Conservation (phyloP, 257 asterid genomes). For the Forsythia viridissima region DNA sequence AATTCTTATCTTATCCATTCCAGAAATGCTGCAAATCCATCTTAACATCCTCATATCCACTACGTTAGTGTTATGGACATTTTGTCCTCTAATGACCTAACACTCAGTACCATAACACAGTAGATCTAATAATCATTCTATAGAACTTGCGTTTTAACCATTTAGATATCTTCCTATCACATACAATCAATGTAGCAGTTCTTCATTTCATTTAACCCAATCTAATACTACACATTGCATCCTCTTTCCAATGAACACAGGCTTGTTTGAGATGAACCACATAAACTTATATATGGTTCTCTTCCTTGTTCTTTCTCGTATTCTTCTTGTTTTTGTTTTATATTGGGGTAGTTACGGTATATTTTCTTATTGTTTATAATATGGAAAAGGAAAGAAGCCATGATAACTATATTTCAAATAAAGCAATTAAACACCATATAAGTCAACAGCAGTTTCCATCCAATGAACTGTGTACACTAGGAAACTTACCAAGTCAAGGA, state of each 20-base stretch:
- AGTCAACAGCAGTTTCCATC: not conserved
- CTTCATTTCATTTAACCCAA: not conserved
- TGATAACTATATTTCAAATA: not conserved
- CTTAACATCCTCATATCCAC: not conserved
- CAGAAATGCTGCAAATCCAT: not conserved
- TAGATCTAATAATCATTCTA: not conserved
- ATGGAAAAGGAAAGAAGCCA: not conserved
- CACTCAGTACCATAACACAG: not conserved
- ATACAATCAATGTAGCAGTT: not conserved
- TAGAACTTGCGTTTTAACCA: not conserved
- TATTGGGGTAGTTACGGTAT: not conserved
- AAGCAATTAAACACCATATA: not conserved
- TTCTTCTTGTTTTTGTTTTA: not conserved
- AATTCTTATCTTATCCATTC: not conserved
- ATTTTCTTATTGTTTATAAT: not conserved
- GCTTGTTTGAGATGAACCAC: not conserved
- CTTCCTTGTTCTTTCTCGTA: not conserved
- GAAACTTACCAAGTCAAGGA: slow-evolving; percentile 63
- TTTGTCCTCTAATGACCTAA: not conserved
- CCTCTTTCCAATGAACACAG: not conserved
- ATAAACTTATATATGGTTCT: not conserved
- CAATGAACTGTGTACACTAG: slow-evolving; percentile 2
- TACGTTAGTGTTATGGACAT: not conserved
- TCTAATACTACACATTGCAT: not conserved
- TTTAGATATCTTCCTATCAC: not conserved